Conservation (phyloP, 2,329 filamentous ascomycete species). For the Xylariales sp. region DNA sequence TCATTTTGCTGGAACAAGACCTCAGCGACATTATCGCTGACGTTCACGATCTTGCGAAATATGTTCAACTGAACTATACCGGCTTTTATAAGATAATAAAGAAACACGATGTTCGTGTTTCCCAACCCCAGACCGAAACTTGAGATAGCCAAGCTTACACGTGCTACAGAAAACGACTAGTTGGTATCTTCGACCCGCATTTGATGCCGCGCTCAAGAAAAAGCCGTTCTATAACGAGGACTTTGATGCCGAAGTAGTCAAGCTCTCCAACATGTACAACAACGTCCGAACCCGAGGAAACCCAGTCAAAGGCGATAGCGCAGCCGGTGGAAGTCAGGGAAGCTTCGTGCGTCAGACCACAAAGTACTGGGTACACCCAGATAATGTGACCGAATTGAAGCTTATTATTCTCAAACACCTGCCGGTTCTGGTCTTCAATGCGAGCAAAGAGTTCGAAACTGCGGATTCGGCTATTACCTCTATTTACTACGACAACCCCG, state of each 20-base stretch:
- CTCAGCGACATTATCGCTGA: constrained; percentile 98
- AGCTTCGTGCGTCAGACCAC: constrained; percentile 98
- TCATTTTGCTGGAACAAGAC: constrained; percentile 91
- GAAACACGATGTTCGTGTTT: constrained; percentile 86
- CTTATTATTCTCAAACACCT: constrained; percentile 98
- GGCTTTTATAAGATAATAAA: constrained; percentile 99
- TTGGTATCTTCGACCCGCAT: constrained; percentile 95
- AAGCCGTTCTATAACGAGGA: constrained; percentile 99
- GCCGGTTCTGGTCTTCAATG: constrained; percentile 95
- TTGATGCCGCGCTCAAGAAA: constrained; percentile 91
- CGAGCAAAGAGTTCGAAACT: constrained; percentile 93
- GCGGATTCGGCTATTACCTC: constrained; percentile 96
- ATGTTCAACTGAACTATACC: constrained; percentile 97
- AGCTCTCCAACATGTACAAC: constrained; percentile 95
- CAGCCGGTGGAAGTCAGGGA: constrained; percentile 90
- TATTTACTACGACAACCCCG: constrained; percentile 96
- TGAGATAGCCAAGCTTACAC: constrained; percentile 33
- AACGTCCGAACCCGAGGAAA: constrained; percentile 92
- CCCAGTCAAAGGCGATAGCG: constrained; percentile 89
- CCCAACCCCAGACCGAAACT: background rate
- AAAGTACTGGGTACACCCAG: constrained; percentile 99
- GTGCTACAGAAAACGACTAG: constrained; percentile 83
- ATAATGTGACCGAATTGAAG: constrained; percentile 98
- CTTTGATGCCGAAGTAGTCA: constrained; percentile 94
- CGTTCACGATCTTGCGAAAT: constrained; percentile 97